phyloP scores from a whole-genome alignment of 2,329 filamentous ascomycete genomes.

The Chrysoporthe deuterocubensis region DNA sequence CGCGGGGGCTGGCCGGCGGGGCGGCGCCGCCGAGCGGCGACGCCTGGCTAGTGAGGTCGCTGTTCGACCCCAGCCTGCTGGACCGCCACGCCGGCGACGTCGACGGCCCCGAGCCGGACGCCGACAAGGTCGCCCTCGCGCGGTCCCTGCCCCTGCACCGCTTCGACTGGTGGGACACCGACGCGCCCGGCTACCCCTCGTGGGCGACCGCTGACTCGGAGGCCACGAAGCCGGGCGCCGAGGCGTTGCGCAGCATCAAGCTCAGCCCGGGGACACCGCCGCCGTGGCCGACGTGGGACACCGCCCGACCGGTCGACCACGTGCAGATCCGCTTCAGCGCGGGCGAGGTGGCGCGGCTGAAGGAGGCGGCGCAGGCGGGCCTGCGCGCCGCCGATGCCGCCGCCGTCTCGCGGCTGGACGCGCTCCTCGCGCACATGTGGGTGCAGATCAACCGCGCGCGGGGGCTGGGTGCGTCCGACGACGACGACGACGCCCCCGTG shows the following conservation, averaged over 20 bases:
- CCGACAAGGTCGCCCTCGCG: conserved; percentile 35
- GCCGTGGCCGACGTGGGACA: conserved; percentile 49
- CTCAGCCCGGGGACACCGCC: conserved; percentile 40
- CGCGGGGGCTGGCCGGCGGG: conserved; percentile 29
- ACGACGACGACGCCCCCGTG: conserved; percentile 33
- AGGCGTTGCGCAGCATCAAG: background rate
- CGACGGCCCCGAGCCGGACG: conserved; percentile 33
- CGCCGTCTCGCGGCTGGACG: conserved; percentile 48
- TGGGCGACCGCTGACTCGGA: conserved; percentile 34
- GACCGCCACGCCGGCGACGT: conserved; percentile 40
- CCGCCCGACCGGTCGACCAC: conserved; percentile 37
- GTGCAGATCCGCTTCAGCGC: conserved; percentile 44
- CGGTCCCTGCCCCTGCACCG: conserved; percentile 48
- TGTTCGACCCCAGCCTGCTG: conserved; percentile 47
- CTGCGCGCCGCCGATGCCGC: background rate
- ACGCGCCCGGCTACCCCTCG: conserved; percentile 37
- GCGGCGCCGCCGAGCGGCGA: background rate
- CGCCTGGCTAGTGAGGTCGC: conserved; percentile 27
- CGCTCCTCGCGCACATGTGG: conserved; percentile 52
- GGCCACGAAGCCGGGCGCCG: conserved; percentile 33
- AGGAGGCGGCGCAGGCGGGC: conserved; percentile 30
- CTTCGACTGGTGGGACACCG: conserved; percentile 50
- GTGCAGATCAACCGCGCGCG: conserved; percentile 48
- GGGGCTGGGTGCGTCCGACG: conserved; percentile 30
- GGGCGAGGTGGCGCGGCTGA: conserved; percentile 42